Evolutionary conservation across 495 filamentous ascomycete genomes (phyloP).

Genomic region (Lophiotrema nucula): DNA sequence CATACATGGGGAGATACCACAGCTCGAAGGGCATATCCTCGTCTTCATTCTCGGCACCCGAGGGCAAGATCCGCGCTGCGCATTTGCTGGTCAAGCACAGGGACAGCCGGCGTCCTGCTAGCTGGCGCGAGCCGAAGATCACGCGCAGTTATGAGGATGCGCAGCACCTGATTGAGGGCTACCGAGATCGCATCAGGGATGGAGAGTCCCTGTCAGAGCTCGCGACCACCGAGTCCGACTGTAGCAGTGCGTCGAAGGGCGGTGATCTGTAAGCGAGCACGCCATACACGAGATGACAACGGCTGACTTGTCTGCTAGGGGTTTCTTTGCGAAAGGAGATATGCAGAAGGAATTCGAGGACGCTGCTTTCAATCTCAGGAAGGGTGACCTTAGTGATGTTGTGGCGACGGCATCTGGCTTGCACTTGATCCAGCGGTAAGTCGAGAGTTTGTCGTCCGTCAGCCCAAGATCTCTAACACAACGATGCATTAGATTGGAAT

Average conservation of each 20-base stretch:
- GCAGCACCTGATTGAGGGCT: constrained; percentile 65
- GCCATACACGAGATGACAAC: not conserved
- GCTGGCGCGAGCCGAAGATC: constrained; percentile 88
- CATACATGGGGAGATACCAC: constrained; percentile 86
- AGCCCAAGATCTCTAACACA: no score
- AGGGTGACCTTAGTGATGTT: constrained; percentile 77
- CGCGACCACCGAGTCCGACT: constrained; percentile 87
- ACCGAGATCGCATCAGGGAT: constrained; percentile 74
- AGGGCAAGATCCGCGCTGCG: constrained; percentile 86
- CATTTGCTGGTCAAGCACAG: constrained; percentile 92
- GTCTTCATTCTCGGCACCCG: constrained; percentile 45
- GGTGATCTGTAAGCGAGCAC: constrained; percentile 71
- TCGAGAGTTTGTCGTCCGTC: no score
- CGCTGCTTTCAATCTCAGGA: constrained; percentile 80
- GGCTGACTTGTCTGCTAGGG: constrained; percentile 47
- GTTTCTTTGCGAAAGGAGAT: constrained; percentile 87
- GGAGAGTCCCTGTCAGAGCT: constrained; percentile 68
- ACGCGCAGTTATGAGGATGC: constrained; percentile 87
- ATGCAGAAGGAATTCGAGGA: constrained; percentile 99
- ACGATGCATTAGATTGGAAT: no score
- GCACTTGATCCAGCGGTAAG: constrained; percentile 91
- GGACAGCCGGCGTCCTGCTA: constrained; percentile 80
- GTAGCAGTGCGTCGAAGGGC: constrained; percentile 87
- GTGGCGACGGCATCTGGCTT: constrained; percentile 92
- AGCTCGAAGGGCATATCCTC: constrained; percentile 46